Conservation (phyloP, 805 yeast species). For the Metschnikowia amazonensis region DNA sequence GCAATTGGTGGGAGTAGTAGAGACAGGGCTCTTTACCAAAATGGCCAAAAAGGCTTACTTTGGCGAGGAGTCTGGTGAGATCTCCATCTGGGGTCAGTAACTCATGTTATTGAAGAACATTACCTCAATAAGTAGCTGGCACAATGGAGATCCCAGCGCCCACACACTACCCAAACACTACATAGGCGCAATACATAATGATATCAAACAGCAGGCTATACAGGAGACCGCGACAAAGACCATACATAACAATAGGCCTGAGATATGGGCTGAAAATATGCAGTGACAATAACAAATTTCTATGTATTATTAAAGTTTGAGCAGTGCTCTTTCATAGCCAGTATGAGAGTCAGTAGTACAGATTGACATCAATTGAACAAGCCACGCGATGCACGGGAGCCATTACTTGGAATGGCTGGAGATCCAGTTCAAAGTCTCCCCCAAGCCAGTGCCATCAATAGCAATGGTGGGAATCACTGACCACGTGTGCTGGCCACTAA, state of each 20-base stretch:
- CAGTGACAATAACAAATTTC: not conserved
- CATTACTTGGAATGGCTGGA: constrained; percentile 50
- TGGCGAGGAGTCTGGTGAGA: constrained; percentile 76
- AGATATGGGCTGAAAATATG: not conserved
- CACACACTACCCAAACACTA: too few species aligned
- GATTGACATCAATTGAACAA: not conserved
- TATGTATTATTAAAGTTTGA: not conserved
- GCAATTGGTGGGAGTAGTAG: constrained; percentile 86
- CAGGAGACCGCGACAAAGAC: not conserved
- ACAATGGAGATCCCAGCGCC: not conserved
- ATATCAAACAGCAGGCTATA: not conserved
- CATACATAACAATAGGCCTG: not conserved
- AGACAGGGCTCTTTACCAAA: constrained; percentile 82
- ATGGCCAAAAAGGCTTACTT: constrained; percentile 81
- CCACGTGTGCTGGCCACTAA: constrained; percentile 70
- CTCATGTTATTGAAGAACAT: too few species aligned
- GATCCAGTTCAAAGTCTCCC: constrained; percentile 85
- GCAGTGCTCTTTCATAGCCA: constrained; percentile 8
- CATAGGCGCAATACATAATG: not conserved
- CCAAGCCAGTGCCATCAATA: constrained; percentile 82
- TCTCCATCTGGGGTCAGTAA: constrained; percentile 16
- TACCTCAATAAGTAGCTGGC: not conserved
- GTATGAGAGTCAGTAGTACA: constrained; percentile 7
- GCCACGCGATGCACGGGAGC: not conserved
- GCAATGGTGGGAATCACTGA: constrained; percentile 91